Percentiles rank a stretch among this genome's conserved stretches.
phyloP scores from a whole-genome alignment of 345 rosid genomes.

The Syzygium aqueum region DNA sequence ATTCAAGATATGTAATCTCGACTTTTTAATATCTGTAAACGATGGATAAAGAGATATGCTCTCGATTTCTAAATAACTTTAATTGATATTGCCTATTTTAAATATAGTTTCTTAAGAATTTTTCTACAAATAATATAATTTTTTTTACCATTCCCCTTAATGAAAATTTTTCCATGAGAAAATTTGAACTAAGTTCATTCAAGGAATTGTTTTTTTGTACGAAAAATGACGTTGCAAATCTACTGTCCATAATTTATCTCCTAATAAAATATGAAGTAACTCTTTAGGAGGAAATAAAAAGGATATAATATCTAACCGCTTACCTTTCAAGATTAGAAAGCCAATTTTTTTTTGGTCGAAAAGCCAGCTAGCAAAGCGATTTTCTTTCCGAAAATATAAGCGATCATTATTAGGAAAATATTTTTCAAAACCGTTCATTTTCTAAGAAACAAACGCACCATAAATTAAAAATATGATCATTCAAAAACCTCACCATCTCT shows the following conservation, averaged over 20 bases:
- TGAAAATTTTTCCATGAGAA: not conserved
- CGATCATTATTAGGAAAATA: too few species aligned
- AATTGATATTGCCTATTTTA: not conserved
- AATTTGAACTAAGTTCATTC: not conserved
- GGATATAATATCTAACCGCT: not conserved
- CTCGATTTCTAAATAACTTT: not conserved
- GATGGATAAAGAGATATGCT: not conserved
- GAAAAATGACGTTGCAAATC: not conserved
- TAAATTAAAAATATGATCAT: not conserved
- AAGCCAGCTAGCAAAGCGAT: not conserved
- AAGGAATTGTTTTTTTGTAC: not conserved
- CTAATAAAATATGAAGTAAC: not conserved
- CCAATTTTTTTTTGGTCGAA: too few species aligned
- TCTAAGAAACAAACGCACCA: too few species aligned
- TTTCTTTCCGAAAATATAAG: accelerated
- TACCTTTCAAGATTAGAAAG: not conserved
- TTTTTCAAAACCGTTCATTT: too few species aligned
- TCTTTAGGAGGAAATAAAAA: not conserved
- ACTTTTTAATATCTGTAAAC: not conserved
- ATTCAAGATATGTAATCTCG: not conserved
- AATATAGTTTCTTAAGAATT: not conserved
- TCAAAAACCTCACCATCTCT: not conserved
- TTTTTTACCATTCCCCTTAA: not conserved
- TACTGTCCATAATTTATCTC: not conserved
- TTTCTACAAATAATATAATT: not conserved